Evolutionary conservation across 352 stramenopile genomes (phyloP).

Genomic region (Phytophthora citricola): DNA sequence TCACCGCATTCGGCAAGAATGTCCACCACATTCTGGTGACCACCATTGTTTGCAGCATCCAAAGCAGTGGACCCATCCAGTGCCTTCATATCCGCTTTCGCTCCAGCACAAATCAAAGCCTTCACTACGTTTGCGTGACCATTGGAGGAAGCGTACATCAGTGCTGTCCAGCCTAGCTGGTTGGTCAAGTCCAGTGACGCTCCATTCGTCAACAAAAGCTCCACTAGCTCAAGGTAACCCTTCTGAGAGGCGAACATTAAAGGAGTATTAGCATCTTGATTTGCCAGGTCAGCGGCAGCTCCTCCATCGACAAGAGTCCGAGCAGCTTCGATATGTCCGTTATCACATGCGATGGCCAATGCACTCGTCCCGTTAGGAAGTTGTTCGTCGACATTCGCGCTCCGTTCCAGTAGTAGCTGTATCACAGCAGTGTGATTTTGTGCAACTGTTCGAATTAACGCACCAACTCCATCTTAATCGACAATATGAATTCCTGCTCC

Average conservation of each 20-base stretch:
- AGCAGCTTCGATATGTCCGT: neutral
- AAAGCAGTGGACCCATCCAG: no score
- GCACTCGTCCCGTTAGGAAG: neutral
- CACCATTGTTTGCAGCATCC: no score
- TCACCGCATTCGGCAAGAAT: no score
- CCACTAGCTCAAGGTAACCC: neutral
- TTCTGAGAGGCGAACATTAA: constrained; percentile 1
- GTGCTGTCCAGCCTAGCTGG: neutral
- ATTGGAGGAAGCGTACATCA: neutral
- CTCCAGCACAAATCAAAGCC: no score
- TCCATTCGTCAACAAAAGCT: constrained; percentile 3
- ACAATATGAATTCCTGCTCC: no score
- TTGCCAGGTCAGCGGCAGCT: neutral
- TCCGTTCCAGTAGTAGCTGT: neutral
- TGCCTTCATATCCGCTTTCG: no score
- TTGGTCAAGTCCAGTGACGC: constrained; percentile 4
- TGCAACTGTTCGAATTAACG: no score
- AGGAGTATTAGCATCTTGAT: neutral
- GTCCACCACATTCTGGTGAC: no score
- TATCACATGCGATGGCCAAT: neutral
- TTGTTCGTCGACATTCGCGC: neutral
- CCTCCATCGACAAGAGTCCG: neutral
- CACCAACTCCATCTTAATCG: no score
- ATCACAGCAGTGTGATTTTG: neutral
- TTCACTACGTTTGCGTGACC: neutral